Conservation (phyloP, 2,329 filamentous ascomycete genomes). For the Neoscytalidium dimidiatum region DNA sequence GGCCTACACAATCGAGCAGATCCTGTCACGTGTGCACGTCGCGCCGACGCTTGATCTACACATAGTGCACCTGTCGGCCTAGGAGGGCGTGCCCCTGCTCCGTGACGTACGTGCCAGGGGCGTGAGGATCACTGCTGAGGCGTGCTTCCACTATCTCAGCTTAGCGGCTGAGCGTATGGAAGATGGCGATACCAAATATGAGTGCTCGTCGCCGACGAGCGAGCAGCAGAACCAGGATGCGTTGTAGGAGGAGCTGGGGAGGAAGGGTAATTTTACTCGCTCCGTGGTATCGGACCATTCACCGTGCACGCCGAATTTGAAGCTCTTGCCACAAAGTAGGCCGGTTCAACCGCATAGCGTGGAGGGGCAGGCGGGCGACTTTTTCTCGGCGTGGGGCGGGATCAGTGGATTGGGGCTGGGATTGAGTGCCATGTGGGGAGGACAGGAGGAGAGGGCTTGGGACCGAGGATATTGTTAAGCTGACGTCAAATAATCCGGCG, state of each 20-base stretch:
- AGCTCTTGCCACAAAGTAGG: slow-evolving; percentile 78
- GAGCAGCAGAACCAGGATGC: slow-evolving; percentile 77
- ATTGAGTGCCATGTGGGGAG: slow-evolving; percentile 81
- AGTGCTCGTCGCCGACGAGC: slow-evolving; percentile 92
- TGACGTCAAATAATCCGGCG: slow-evolving; percentile 85
- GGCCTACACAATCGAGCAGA: slow-evolving; percentile 84
- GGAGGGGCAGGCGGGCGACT: slow-evolving; percentile 66
- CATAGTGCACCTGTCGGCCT: slow-evolving; percentile 88
- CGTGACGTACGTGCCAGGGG: slow-evolving; percentile 70
- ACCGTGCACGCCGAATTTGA: slow-evolving; percentile 92
- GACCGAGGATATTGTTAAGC: slow-evolving; percentile 77
- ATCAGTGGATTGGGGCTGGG: slow-evolving; percentile 95
- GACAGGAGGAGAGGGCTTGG: slow-evolving; percentile 59
- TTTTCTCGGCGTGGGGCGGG: slow-evolving; percentile 95
- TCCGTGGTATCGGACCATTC: slow-evolving; percentile 96
- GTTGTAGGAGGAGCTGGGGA: slow-evolving; percentile 78
- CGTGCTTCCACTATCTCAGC: slow-evolving; percentile 92
- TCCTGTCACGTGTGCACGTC: slow-evolving; percentile 75
- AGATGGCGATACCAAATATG: slow-evolving; percentile 86
- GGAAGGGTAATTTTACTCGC: slow-evolving; percentile 71
- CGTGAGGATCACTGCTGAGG: slow-evolving; percentile 88
- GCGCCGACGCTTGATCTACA: slow-evolving; percentile 84
- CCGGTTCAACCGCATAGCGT: slow-evolving; percentile 40
- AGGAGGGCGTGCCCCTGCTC: slow-evolving; percentile 80
- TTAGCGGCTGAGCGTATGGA: slow-evolving; percentile 79